A percentile compares a stretch with the other conserved stretches of the same genome.
phyloP scores from a whole-genome alignment of 805 yeast species.

The Metschnikowia arizonensis region DNA sequence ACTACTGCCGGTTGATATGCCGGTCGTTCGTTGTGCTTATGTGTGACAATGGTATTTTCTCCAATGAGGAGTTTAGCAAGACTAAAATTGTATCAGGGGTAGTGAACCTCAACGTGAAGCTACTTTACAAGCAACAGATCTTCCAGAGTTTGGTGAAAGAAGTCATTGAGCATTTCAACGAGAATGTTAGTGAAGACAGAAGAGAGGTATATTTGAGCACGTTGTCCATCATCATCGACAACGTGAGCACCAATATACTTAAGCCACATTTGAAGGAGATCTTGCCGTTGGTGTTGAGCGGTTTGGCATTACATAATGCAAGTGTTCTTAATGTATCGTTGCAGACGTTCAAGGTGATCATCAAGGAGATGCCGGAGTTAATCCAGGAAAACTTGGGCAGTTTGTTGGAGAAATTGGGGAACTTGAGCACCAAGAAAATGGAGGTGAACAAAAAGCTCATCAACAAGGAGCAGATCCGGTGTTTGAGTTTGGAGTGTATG shows the following conservation, averaged over 20 bases:
- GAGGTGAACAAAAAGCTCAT: constrained; percentile 17
- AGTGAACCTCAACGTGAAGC: constrained; percentile 54
- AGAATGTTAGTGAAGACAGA: constrained; percentile 13
- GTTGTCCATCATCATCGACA: constrained; percentile 61
- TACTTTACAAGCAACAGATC: constrained; percentile 76
- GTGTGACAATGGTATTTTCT: constrained; percentile 60
- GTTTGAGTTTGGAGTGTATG: constrained; percentile 55
- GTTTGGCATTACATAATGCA: constrained; percentile 46
- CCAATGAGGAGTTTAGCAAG: constrained; percentile 34
- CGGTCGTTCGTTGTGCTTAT: constrained; percentile 60
- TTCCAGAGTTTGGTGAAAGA: constrained; percentile 58
- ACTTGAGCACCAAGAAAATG: constrained; percentile 24
- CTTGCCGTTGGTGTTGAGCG: constrained; percentile 68
- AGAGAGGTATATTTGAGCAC: constrained; percentile 60
- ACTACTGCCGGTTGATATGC: constrained; percentile 30
- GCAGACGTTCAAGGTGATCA: constrained; percentile 50
- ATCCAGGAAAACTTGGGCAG: constrained; percentile 52
- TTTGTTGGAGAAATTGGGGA: constrained; percentile 52
- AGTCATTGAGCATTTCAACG: constrained; percentile 45
- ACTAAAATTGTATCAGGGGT: constrained; percentile 40
- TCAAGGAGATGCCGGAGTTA: constrained; percentile 52
- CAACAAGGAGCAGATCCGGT: constrained; percentile 50
- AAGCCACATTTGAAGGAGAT: constrained; percentile 59
- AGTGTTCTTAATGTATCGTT: constrained; percentile 59
- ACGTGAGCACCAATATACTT: constrained; percentile 59